Evolutionary conservation across 768 basidiomycete species (phyloP), one percentile per base, ranked within the genome.

Genomic region (Trichaptum fuscoviolaceum): DNA sequence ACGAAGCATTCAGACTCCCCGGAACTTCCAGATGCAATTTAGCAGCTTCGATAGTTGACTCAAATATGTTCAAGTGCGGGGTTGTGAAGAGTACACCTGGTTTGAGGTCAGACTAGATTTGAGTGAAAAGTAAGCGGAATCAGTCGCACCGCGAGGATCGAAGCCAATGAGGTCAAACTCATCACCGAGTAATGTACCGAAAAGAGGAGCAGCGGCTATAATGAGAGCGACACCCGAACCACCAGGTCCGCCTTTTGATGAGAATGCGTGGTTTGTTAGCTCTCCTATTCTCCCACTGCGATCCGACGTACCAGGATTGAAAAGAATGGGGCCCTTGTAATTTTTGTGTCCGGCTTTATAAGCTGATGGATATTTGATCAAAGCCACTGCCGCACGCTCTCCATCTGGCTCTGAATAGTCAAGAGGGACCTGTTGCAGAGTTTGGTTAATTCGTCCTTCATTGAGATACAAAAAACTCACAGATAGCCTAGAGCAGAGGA

Each of bases 291-390:
- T n/a, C n/a, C n/a, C 25, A 17, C 12, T 7, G 10, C 10, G 59
- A 34, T 15, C 9, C 6, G 23, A 15, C 30, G 15, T 20, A 61
- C 59, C 59, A 0, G 73, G 77, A 66, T 76, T 78, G 69, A 74
- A 75, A 3, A 77, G 69, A 20, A 78, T 70, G 0, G 76, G 76
- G 0, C 76, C 77, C 3, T 67, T 69, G 60, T 75, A 76, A 18
- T 68, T 60, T 9, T 69, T 65, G 35, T 68, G 27, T 3, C 62
- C 62, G 7, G 63, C 24, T 1, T 68, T 42, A 26, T 69, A 30
- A 6, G 62, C 67, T 1, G 77, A 65, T 0, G 73, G 71, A 35
- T 73, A 64, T 58, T 71, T 68, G n/a, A 75, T 67, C 26, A 77
- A 18, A 0, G 77, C 75, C 26, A 78, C 68, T 7, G 69, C 70